phyloP scores from a whole-genome alignment of 768 basidiomycete genomes.

The Cubamyces sp. region DNA sequence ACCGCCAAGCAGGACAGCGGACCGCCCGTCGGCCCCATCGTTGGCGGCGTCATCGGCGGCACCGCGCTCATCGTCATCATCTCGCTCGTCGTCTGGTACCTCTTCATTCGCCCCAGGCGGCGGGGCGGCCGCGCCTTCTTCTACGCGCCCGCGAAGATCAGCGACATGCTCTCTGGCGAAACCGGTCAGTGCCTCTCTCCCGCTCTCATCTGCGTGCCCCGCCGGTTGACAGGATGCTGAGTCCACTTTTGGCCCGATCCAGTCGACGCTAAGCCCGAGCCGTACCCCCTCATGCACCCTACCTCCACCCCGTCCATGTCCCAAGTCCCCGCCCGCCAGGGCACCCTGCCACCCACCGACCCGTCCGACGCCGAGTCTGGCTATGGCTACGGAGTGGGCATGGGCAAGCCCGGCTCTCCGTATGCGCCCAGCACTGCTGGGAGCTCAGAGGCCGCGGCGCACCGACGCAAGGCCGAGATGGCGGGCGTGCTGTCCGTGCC shows the following conservation, averaged over 20 bases:
- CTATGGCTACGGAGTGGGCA: constrained; percentile 6
- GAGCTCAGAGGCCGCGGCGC: not conserved
- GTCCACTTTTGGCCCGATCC: not conserved
- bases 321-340: not conserved
- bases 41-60: constrained; percentile 7
- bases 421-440: constrained; percentile 31
- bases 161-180: constrained; percentile 9
- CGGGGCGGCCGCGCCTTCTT: constrained; percentile 12
- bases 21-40: constrained; percentile 6
- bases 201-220: not conserved
- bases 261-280: constrained; percentile 7
- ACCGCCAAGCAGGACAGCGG: not conserved
- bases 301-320: not conserved
- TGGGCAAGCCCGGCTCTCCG: not conserved
- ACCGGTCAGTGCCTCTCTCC: not conserved
- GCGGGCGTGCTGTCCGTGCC: constrained; percentile 10
- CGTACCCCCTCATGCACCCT: constrained; percentile 1
- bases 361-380: not conserved
- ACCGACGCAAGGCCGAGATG: constrained; percentile 3
- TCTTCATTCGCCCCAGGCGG: constrained; percentile 13
- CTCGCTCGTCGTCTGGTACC: constrained; percentile 8
- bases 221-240: not conserved
- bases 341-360: not conserved
- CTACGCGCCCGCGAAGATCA: constrained; percentile 13
- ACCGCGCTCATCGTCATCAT: constrained; percentile 3